A percentile compares a stretch with the other conserved stretches of the same genome.
Evolutionary conservation across 1,284 basidiomycete genomes (phyloP).

Genomic region (Ceratobasidium sp.): DNA sequence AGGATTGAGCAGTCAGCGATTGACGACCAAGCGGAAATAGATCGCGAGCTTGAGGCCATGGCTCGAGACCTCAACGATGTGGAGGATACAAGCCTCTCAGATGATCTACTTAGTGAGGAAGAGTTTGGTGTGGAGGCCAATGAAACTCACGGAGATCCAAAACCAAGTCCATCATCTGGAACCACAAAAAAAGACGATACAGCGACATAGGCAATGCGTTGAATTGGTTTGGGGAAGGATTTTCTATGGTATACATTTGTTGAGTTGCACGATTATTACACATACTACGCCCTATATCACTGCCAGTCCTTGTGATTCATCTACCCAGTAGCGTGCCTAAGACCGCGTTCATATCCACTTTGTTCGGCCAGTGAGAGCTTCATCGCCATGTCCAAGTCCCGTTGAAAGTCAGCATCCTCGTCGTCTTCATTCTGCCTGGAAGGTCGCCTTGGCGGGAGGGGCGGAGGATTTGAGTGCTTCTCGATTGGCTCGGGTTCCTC

Average conservation of each 20-base stretch:
- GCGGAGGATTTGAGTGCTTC: background rate
- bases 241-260: background rate
- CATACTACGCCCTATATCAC: background rate
- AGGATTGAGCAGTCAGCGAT: conserved; percentile 19
- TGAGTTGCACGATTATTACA: background rate
- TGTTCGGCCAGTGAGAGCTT: conserved; percentile 56
- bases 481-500: background rate
- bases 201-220: background rate
- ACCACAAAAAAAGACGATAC: background rate
- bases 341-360: conserved; percentile 50
- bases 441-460: conserved; percentile 31
- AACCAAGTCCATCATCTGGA: background rate
- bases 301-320: background rate
- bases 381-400: conserved; percentile 56
- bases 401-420: conserved; percentile 53
- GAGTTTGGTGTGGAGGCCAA: background rate
- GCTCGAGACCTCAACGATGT: background rate
- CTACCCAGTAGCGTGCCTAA: background rate
- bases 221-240: background rate
- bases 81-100: conserved; percentile 1
- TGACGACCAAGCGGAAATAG: conserved; percentile 15
- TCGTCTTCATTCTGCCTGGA: conserved; percentile 46
- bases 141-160: background rate
- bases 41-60: conserved; percentile 13
- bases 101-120: conserved; percentile 13